Evolutionary conservation across 805 yeast genomes (phyloP), one percentile per base, ranked within the genome.

Genomic region (Metschnikowia henanensis): DNA sequence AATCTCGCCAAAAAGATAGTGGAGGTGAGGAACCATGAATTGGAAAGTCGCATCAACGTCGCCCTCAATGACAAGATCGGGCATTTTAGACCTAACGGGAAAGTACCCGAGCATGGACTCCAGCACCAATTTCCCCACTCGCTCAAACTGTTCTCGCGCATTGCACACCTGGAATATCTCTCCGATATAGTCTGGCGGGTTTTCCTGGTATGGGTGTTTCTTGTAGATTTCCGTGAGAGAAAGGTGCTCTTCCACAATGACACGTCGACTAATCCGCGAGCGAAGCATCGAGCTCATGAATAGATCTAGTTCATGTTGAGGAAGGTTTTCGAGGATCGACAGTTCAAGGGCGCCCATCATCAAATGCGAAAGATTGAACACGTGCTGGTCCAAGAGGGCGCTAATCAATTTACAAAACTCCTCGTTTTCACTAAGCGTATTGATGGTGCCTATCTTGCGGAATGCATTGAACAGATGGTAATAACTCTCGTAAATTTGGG

Each of bases 341-440:
- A 83, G 83, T 56, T 92, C 97, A 36, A 90, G 68, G 1, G 95
- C 89, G 1, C 98, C 98, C 90, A 90, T 87, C 73, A 92, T 85
- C 47, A 91, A 70, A 61, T 91, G 92, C 1, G 97, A 94, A 47
- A 92, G 72, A 50, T 89, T 87, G 42, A 84, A 69, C 37, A 89
- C 75, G 65, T 92, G 96, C 56, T 83, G 86, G 61, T 84, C 89
- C 52, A 92, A 68, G 49, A 90, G 76, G 25, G 75, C 70, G 21
- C 78, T 73, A 43, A 91, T 67, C 41, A 80, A 75, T 20, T 70
- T 69, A 58, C 95, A 84, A 61, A 92, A 91, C 51, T 65, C 65
- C 31, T 79, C 82, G 59, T 92, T 92, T 41, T 89, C 96, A 30
- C 84, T 81, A 29, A 89, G 62, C 0, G 85, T 79, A 22, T 73